Base-by-base conservation (phyloP, 768 basidiomycete genomes). In the Lactarius pseudohatsudake region DNA sequence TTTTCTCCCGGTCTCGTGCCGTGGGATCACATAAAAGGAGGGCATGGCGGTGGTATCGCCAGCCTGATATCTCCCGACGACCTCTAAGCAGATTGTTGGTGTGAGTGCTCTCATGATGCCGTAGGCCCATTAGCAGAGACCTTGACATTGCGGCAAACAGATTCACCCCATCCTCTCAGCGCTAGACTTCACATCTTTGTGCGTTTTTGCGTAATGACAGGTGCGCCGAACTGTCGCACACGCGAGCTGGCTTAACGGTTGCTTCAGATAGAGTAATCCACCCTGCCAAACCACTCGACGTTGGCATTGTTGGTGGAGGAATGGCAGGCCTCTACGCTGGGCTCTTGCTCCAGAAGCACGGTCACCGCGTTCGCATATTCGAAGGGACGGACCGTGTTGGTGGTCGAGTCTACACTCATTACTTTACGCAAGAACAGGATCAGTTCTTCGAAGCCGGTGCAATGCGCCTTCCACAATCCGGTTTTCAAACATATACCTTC, bases 381-480 rank as follows among this genome's bases (percentile, higher is more conserved):
- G 70, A 70, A 32, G 61, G 41, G 26, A 22, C 64, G 2, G 63
- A 64, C 34, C 70, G 70, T 50, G 28, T 70, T 22, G 70, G 70
- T 30, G 70, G 70, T 8, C 70, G 70, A 11, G 36, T 70, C 34
- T 57, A 64, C 30, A 70, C 70, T 0, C 68, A 69, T 47, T 69
- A 67, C 58, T 70, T 70, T 59, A 66, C 43, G 9, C 58, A 69
- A 36, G 68, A 70, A 15, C 22, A 64, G 15, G 66, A 70, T 26
- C 70, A 70, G 57, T 70, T 64, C 50, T 70, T 65, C 34, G 70
- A 70, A 43, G 70, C 70, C 3, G 70, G 70, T 34, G 70, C 70
- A 20, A 70, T 69, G 70, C 70, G 70, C 32, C 69, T 70, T 50
- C 70, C 70, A 1, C 61, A 57, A 20, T 70, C 69, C n/a, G 11